Evolutionary conservation across 2,329 filamentous ascomycete species (phyloP).

Genomic region (Thermoascus crustaceus): DNA sequence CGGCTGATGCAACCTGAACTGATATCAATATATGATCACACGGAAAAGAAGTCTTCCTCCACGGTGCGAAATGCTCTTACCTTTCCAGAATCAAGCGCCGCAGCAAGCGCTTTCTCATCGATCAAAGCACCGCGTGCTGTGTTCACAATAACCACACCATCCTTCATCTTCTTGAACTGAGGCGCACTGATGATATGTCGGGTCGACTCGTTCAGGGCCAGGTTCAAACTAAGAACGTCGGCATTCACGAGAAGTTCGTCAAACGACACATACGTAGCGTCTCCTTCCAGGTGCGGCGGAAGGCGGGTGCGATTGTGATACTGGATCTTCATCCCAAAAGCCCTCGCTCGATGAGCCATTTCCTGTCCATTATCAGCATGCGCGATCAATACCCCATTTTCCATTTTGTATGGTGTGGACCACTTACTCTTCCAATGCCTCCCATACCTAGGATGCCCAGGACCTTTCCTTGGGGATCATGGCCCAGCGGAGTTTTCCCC

Average conservation of each 20-base stretch:
- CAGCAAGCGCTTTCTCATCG: conserved; percentile 40
- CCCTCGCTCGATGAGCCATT: conserved; percentile 37
- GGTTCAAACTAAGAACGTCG: conserved; percentile 40
- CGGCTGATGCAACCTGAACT: conserved; percentile 32
- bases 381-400: too few species aligned
- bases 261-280: conserved; percentile 38
- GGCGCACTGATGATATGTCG: conserved; percentile 38
- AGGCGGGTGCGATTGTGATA: conserved; percentile 41
- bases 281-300: conserved; percentile 31
- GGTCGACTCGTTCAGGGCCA: conserved; percentile 37
- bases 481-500: conserved; percentile 35
- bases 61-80: conserved; percentile 15
- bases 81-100: conserved; percentile 38
- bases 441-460: conserved; percentile 43
- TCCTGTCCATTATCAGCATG: conserved; percentile 30
- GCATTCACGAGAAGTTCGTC: conserved; percentile 38
- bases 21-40: too few species aligned
- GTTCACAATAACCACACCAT: conserved; percentile 38
- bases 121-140: conserved; percentile 38
- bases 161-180: conserved; percentile 40
- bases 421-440: conserved; percentile 38
- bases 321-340: conserved; percentile 40
- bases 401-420: not conserved
- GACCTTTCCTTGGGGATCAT: conserved; percentile 38
- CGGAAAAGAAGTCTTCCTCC: conserved; percentile 4